Evolutionary conservation across 768 basidiomycete genomes (phyloP).

Genomic region (Pholiota microspora): DNA sequence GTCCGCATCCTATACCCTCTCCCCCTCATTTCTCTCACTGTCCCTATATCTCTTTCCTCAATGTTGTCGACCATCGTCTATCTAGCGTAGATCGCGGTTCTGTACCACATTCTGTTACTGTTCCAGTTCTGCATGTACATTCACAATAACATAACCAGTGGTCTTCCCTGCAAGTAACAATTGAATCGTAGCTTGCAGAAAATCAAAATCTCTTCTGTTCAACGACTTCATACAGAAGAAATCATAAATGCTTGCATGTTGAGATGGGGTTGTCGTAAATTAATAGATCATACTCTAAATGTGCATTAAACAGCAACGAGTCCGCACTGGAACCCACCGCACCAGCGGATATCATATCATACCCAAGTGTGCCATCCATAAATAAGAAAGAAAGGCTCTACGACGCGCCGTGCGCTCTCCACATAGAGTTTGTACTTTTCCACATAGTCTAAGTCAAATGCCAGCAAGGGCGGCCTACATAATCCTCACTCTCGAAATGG

Average conservation of each 20-base stretch:
- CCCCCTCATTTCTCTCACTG: too few species aligned
- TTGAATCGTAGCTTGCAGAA: too few species aligned
- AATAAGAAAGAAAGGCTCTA: not conserved
- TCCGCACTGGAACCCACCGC: not conserved
- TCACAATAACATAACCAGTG: too few species aligned
- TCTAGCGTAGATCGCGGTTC: not conserved
- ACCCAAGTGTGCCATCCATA: conserved; percentile 1
- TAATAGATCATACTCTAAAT: conserved; percentile 11
- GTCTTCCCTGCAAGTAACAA: too few species aligned
- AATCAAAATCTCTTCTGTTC: too few species aligned
- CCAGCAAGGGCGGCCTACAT: not conserved
- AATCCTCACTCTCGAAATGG: not conserved
- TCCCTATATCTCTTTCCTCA: too few species aligned
- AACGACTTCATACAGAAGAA: too few species aligned
- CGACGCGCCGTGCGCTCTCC: not conserved
- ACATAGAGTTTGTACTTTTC: not conserved
- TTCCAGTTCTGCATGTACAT: not conserved
- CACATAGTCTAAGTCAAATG: not conserved
- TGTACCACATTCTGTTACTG: not conserved
- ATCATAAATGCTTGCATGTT: not conserved
- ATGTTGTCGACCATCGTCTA: not conserved
- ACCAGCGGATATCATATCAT: conserved; percentile 6
- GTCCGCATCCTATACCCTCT: too few species aligned
- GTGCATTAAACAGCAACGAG: conserved; percentile 1
- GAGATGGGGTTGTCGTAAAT: conserved; percentile 7